Evolutionary conservation across 2,329 filamentous ascomycete species (phyloP).

Genomic region (Pseudogymnoascus sp.): DNA sequence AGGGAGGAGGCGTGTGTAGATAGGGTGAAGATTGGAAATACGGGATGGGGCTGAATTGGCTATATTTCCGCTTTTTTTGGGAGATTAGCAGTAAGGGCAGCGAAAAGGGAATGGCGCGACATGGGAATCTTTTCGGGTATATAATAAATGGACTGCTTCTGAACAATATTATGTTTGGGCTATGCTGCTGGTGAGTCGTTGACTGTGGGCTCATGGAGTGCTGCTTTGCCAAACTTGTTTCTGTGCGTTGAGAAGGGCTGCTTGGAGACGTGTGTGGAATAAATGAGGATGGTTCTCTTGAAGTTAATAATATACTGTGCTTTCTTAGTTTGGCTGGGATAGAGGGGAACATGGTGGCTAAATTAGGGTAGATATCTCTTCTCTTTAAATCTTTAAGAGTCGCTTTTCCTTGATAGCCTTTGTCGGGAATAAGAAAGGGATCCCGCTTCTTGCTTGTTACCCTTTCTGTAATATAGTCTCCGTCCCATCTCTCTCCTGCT

Average conservation of each 20-base stretch:
- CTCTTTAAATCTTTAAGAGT: neutral
- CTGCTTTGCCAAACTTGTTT: neutral
- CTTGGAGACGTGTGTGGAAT: neutral
- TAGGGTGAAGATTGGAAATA: neutral
- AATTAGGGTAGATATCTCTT: neutral
- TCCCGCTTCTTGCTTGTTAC: neutral
- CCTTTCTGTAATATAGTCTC: neutral
- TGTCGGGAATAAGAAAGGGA: neutral
- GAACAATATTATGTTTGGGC: neutral
- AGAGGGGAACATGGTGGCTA: neutral
- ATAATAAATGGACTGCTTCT: neutral
- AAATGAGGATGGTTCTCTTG: neutral
- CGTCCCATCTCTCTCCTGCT: neutral
- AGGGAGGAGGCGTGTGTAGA: neutral
- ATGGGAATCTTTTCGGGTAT: constrained; percentile 1
- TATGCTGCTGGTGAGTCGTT: neutral
- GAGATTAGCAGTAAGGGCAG: neutral
- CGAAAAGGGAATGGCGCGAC: neutral
- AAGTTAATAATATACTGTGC: neutral
- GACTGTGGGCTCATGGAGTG: neutral
- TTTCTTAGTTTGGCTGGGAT: neutral
- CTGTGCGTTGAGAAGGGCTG: neutral
- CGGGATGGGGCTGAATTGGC: neutral
- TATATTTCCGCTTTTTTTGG: neutral
- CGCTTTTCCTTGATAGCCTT: neutral